Conservation (phyloP, 2,329 filamentous ascomycete genomes). For the Colletotrichum salicis region DNA sequence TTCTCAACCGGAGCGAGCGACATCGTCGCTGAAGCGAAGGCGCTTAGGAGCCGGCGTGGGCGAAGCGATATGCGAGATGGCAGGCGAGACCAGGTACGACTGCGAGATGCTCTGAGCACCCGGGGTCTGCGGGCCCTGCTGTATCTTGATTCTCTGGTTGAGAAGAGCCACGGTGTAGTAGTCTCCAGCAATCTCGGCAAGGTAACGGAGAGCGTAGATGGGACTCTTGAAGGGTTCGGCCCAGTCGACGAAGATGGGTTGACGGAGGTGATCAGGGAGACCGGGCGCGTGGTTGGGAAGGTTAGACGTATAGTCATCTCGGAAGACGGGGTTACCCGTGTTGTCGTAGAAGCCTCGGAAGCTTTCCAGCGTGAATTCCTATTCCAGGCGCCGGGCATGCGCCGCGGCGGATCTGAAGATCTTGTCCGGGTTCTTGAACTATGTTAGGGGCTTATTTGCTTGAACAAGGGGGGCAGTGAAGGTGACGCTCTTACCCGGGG, state of each 20-base stretch:
- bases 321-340: background rate
- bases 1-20: background rate
- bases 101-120: background rate
- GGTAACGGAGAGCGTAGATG: background rate
- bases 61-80: no score
- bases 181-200: background rate
- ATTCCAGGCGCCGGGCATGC: background rate
- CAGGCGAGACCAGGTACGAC: background rate
- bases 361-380: background rate
- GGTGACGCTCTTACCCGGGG: background rate
- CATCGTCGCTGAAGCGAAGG: background rate
- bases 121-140: background rate
- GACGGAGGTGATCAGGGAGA: background rate
- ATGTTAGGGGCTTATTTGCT: background rate
- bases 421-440: background rate
- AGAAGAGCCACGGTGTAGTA: background rate
- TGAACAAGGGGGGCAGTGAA: background rate
- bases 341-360: background rate
- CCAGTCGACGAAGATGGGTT: background rate
- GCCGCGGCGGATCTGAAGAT: no score
- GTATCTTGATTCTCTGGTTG: background rate
- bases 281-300: background rate
- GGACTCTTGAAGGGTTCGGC: background rate
- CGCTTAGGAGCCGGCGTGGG: background rate
- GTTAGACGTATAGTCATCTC: background rate